phyloP scores from a whole-genome alignment of 768 basidiomycete genomes.

The Dacryopinax spathularia region DNA sequence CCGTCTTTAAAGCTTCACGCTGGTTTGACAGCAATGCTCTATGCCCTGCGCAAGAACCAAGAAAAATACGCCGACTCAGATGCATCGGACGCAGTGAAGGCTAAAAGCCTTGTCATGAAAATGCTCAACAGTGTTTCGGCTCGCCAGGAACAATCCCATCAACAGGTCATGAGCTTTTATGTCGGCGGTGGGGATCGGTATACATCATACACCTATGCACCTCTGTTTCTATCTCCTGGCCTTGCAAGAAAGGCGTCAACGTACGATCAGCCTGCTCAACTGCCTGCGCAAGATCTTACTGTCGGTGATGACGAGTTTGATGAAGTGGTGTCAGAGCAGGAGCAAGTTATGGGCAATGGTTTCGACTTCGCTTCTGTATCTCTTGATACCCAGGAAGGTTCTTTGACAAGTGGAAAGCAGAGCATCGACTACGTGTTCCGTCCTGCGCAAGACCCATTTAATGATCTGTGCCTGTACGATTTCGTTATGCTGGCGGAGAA shows the following conservation, averaged over 20 bases:
- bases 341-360: too few relatives aligned
- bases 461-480: conserved; percentile 20
- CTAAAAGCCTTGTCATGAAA: conserved; percentile 26
- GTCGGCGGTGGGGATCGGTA: conserved; percentile 26
- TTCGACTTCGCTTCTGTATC: too few relatives aligned
- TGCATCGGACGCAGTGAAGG: conserved; percentile 14
- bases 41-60: conserved; percentile 26
- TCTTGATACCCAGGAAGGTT: too few relatives aligned
- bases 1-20: conserved; percentile 30
- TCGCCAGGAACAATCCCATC: conserved; percentile 29
- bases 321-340: too few relatives aligned
- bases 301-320: neutral
- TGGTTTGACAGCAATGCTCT: too few relatives aligned
- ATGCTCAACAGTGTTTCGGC: conserved; percentile 27
- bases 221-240: conserved; percentile 24
- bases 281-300: conserved; percentile 2
- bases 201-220: conserved; percentile 25
- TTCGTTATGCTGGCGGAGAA: conserved; percentile 19
- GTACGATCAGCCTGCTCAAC: too few relatives aligned
- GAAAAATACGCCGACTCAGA: conserved; percentile 19
- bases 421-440: conserved; percentile 20
- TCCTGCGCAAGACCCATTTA: neutral
- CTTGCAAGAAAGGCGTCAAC: too few relatives aligned
- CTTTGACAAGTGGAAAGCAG: conserved; percentile 17
- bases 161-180: conserved; percentile 26